Evolutionary conservation across 2,329 filamentous ascomycete genomes (phyloP).

Genomic region (Aspergillus phoenicis): DNA sequence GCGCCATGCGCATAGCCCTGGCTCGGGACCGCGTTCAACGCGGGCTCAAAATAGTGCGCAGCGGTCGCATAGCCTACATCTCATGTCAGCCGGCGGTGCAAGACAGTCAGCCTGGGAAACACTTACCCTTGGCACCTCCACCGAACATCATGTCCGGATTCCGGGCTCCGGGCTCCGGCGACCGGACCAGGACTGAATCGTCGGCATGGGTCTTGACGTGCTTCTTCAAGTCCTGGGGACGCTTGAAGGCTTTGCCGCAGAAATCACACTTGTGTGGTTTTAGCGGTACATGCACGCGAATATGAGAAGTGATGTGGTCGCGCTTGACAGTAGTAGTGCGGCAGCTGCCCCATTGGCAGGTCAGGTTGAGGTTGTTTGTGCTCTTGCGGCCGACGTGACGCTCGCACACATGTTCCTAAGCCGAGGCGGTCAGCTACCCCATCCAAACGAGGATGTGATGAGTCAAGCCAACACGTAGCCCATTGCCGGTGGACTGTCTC

Average conservation of each 20-base stretch:
- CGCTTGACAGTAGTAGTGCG: conserved; percentile 97
- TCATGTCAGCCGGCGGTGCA: not conserved
- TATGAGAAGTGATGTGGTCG: conserved; percentile 98
- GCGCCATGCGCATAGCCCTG: conserved; percentile 46
- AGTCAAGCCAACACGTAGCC: conserved; percentile 7
- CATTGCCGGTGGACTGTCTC: not conserved
- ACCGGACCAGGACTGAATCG: conserved; percentile 75
- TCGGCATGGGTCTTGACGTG: conserved; percentile 99
- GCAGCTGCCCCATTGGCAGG: conserved; percentile 95
- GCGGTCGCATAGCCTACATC: conserved; percentile 36
- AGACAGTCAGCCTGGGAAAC: not conserved
- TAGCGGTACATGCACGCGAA: conserved; percentile 95
- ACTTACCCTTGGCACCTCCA: conserved; percentile 39
- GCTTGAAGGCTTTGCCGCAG: conserved; percentile 98
- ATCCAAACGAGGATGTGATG: conserved; percentile 1
- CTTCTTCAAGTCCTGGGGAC: conserved; percentile 98
- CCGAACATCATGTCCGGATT: conserved; percentile 47
- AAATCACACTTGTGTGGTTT: conserved; percentile 99
- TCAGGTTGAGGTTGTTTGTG: conserved; percentile 97
- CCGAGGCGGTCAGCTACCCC: conserved; percentile 2
- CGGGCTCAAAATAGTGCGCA: conserved; percentile 59
- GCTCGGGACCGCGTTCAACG: conserved; percentile 52
- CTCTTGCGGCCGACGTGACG: conserved; percentile 98
- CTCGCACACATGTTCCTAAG: conserved; percentile 94
- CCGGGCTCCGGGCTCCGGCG: conserved; percentile 60